Evolutionary conservation across 2,329 filamentous ascomycete genomes (phyloP).

Genomic region (Colletotrichum phormii): DNA sequence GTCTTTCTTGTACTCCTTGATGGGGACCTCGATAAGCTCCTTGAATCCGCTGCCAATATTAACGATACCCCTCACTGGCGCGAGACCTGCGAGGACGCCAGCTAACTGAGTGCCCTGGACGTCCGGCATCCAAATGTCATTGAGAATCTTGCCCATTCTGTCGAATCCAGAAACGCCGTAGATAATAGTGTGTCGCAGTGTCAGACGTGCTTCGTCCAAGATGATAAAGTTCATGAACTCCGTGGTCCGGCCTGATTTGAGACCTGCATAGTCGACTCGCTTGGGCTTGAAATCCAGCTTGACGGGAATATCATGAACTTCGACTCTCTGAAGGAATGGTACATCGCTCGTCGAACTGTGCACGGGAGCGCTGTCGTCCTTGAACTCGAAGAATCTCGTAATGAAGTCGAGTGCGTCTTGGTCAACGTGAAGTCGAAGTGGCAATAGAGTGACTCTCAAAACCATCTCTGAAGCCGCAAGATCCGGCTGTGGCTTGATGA

Average conservation of each 20-base stretch:
- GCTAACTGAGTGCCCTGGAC: constrained; percentile 91
- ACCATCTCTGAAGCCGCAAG: constrained; percentile 92
- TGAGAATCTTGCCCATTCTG: constrained; percentile 86
- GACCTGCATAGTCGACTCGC: constrained; percentile 92
- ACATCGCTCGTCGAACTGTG: constrained; percentile 74
- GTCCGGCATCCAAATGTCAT: constrained; percentile 97
- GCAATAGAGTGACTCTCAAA: constrained; percentile 81
- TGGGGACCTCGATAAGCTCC: constrained; percentile 88
- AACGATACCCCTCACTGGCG: constrained; percentile 88
- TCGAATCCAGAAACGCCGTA: constrained; percentile 95
- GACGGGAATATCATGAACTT: constrained; percentile 85
- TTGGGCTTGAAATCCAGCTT: constrained; percentile 97
- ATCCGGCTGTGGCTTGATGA: constrained; percentile 85
- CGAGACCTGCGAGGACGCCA: constrained; percentile 87
- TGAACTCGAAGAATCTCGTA: constrained; percentile 97
- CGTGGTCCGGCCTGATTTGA: constrained; percentile 92
- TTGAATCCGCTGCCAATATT: constrained; percentile 90
- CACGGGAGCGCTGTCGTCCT: constrained; percentile 74
- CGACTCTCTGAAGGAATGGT: constrained; percentile 90
- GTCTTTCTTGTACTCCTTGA: constrained; percentile 94
- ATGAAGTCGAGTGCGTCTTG: constrained; percentile 98
- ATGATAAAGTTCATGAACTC: constrained; percentile 99
- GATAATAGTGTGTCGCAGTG: constrained; percentile 88
- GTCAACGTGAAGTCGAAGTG: constrained; percentile 91
- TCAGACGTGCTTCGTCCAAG: constrained; percentile 88